Base-by-base conservation (phyloP, 2,329 filamentous ascomycete genomes). In the Venturia carpophila region DNA sequence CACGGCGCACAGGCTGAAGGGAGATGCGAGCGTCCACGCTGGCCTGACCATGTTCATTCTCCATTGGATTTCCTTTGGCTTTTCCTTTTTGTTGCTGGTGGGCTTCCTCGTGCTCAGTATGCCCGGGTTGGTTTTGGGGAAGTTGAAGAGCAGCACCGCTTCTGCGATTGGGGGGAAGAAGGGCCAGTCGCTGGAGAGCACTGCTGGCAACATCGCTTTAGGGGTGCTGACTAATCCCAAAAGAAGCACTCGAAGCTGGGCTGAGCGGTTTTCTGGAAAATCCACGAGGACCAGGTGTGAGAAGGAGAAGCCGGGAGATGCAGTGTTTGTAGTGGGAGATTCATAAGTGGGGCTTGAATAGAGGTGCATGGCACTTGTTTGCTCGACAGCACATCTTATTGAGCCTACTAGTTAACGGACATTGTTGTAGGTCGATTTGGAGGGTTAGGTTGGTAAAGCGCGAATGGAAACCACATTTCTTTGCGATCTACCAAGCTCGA, bases 31-130 rank as follows among this genome's bases (percentile, higher is more conserved):
- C 6, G 52, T 58, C 6, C 52, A 58, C 30, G 52, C 52, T 11
- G 52, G 52, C 19, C 4, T 37, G 24, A 34, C 52, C 9, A 58
- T 37, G 52, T 58, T 58, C 52, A 21, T 58, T 58, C 30, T 58
- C n/a, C 52, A 58, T 17, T 58, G 52, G 52, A 9, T 58, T 21
- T 58, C 52, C 15, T 58, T 58, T 30, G 52, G 27, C 3, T 37
- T 58, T 30, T 37, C 27, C 52, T 58, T 58, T 37, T 19, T 58
- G 24, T n/a, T 58, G 52, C 19, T 58, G 52, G 15, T 58, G 27
- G 52, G 30, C 13, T 58, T 58, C 30, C 15, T 58, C 1, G 52
- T 37, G 15, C 37, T 58, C 3, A 37, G 27, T 37, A 21, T 58
- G 52, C 52, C 52, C 10, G 52, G 19, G 4, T 19, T 58, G 27